These are phyloP conservation scores for Auriscalpium vulgare DNA, from an alignment of 768 basidiomycete genomes.

Conservation along the genomic window DNA sequence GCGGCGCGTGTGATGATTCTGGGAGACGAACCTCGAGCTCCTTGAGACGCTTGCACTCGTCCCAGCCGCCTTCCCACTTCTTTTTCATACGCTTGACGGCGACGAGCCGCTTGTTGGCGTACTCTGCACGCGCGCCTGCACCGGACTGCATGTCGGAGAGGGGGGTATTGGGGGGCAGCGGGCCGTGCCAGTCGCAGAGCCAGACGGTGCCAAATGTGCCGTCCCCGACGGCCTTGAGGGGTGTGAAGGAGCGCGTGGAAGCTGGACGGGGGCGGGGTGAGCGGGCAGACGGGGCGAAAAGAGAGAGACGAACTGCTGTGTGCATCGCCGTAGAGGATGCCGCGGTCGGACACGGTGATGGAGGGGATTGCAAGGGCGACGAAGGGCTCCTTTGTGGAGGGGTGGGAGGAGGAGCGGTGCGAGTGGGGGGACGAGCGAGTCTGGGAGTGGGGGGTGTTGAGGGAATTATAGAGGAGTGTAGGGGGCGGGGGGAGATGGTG, in stretches of 20 bases:
- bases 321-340: constrained; percentile 61
- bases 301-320: constrained; percentile 8
- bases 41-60: constrained; percentile 90
- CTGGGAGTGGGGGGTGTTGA: constrained; percentile 38
- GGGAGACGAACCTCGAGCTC: constrained; percentile 78
- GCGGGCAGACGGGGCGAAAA: not conserved
- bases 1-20: constrained; percentile 8
- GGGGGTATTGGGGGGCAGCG: constrained; percentile 84
- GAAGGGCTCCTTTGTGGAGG: constrained; percentile 47
- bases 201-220: constrained; percentile 98
- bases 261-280: constrained; percentile 31
- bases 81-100: constrained; percentile 98
- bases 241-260: constrained; percentile 84
- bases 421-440: constrained; percentile 14
- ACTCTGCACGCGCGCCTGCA: constrained; percentile 86
- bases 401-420: constrained; percentile 10
- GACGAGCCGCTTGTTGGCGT: constrained; percentile 89
- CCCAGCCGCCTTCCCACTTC: constrained; percentile 97
- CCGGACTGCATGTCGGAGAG: constrained; percentile 95
- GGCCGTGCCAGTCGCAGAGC: constrained; percentile 98
- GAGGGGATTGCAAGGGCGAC: constrained; percentile 69
- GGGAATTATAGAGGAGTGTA: constrained; percentile 17
- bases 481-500: constrained; percentile 3
- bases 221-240: constrained; percentile 94
- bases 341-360: constrained; percentile 61